Evolutionary conservation across 495 filamentous ascomycete genomes (phyloP).

Genomic region (Aspergillus kassunensis): DNA sequence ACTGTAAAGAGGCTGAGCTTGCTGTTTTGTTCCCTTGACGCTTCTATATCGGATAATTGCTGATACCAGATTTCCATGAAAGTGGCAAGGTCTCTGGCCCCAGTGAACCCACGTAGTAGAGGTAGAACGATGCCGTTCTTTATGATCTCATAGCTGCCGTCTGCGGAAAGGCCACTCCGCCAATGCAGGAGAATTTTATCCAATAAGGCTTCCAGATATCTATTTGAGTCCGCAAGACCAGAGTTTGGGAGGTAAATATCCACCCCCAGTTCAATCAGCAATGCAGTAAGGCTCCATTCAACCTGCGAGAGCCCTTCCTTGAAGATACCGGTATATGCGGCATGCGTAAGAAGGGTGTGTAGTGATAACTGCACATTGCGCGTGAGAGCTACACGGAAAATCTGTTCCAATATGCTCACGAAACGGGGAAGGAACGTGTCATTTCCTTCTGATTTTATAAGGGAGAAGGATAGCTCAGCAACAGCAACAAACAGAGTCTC

Average conservation of each 20-base stretch:
- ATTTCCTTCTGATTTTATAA: constrained; percentile 32
- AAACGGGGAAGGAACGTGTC: constrained; percentile 30
- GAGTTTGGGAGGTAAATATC: constrained; percentile 64
- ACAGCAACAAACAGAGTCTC: constrained; percentile 60
- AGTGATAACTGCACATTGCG: constrained; percentile 41
- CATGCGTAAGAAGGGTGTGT: constrained; percentile 43
- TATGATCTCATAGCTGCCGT: constrained; percentile 27
- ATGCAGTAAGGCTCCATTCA: constrained; percentile 59
- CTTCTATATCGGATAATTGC: constrained; percentile 50
- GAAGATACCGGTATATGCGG: constrained; percentile 41
- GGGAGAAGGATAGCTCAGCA: constrained; percentile 40
- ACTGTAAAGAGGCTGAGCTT: constrained; percentile 32
- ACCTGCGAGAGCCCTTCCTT: constrained; percentile 34
- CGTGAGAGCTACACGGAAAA: constrained; percentile 41
- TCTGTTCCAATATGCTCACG: constrained; percentile 34
- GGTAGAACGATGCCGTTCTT: constrained; percentile 48
- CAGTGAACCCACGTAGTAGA: constrained; percentile 58
- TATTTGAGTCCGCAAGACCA: constrained; percentile 36
- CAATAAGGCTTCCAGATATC: constrained; percentile 40
- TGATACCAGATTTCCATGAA: constrained; percentile 66
- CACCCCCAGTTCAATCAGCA: constrained; percentile 60
- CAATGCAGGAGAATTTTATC: constrained; percentile 38
- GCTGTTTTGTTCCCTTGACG: constrained; percentile 28
- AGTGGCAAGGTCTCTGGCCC: constrained; percentile 58
- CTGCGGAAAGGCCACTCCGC: constrained; percentile 17